A percentile compares a stretch with the other conserved stretches of the same genome.
phyloP scores from a whole-genome alignment of 331 rosid genomes.

The Dryas integrifolia region DNA sequence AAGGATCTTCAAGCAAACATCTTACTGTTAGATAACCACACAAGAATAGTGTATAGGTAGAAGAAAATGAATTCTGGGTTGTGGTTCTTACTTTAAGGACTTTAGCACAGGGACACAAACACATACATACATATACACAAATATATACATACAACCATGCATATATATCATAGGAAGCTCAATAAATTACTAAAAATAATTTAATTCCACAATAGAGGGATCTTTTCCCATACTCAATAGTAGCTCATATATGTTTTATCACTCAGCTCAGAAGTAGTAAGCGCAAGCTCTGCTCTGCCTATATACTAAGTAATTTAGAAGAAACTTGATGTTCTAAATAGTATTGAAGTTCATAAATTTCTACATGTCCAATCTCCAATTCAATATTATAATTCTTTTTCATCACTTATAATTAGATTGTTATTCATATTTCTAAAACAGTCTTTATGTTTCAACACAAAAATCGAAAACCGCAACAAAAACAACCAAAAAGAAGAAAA shows the following conservation, averaged over 20 bases:
- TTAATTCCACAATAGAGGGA: neutral
- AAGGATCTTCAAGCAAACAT: conserved; percentile 59
- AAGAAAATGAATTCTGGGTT: conserved; percentile 1
- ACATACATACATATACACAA: neutral
- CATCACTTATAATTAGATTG: neutral
- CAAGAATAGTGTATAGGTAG: neutral
- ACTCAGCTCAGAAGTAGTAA: neutral
- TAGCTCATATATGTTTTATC: neutral
- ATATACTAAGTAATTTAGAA: neutral
- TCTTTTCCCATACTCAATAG: neutral
- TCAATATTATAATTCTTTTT: neutral
- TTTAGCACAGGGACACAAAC: neutral
- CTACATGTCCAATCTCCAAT: neutral
- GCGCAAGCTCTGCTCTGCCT: neutral
- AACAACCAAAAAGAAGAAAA: neutral
- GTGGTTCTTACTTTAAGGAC: neutral
- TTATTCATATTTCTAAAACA: neutral
- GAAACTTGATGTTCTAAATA: neutral
- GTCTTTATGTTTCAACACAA: neutral
- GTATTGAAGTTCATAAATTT: neutral
- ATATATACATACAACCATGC: neutral
- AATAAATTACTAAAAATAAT: neutral
- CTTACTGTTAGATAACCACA: conserved; percentile 10
- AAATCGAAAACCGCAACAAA: neutral
- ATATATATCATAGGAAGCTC: neutral